Base-by-base conservation (phyloP, 257 asterid genomes). In the Solanum etuberosum region DNA sequence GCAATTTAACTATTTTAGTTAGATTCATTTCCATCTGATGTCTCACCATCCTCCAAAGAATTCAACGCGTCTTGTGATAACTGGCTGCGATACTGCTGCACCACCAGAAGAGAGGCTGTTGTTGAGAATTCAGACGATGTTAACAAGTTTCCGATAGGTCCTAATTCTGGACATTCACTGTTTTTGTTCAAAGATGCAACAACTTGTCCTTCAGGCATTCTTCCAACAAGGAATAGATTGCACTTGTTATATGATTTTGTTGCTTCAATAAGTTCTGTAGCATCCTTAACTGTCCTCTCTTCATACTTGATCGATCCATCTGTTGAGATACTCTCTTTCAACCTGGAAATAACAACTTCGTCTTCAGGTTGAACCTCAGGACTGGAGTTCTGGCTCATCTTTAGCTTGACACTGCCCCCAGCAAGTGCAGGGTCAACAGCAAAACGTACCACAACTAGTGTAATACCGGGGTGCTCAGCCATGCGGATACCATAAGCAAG, bases 381-480 rank as follows among this genome's bases (percentile, higher is more conserved):
- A n/a, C 31, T 21, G 54, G 86, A 21, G 76, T 86, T 83, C 5
- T 87, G 85, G 11, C 86, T 74, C 34, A 93, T 46, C 35, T 91
- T 90, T 5, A 93, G 1, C 9, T 57, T 35, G 21, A 93, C 87
- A 37, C 87, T 77, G 3, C 88, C 89, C 11, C 93, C 93, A 1
- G 83, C 85, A 1, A 77, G 83, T 48, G 70, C 89, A 1, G 91
- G 87, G 85, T 88, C 92, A 21, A 87, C 88, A 1, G 88, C 25
- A 83, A 94, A 91, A 11, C 92, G 92, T 11, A 91, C 90, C 12
- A 87, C 94, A 5, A 88, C 87, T 87, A 94, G 40, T 35, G 87
- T 84, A 37, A 94, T 90, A 6, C 98, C 98, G 0, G 92, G 91
- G 90, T 94, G 98, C 88, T 94, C 96, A 0, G 96, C 98, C 96